Base-by-base conservation (phyloP, 176 grass and related monocot species). In the Carex scoparia region DNA sequence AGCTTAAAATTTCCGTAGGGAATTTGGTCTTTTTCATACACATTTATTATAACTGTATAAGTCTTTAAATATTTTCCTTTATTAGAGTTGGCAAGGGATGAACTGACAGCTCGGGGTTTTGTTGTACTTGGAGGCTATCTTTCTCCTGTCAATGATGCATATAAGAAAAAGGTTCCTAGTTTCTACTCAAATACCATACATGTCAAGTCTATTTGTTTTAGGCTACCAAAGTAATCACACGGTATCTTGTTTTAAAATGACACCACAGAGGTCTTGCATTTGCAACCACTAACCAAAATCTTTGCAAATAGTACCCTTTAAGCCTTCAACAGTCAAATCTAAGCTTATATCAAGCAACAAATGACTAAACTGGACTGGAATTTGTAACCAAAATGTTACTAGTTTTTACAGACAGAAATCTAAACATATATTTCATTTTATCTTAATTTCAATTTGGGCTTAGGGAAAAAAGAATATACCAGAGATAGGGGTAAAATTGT, bases 111-210 rank as follows among this genome's bases (percentile, higher is more conserved):
- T 86, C 79, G 70, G 86, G 93, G 89, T 40, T 94, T 87, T 73
- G 35, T 42, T 40, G 91, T 98, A 5, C 16, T 93, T 28, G 91
- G 77, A 80, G 95, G 89, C 3, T 95, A 98, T 73, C 87, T 98
- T 88, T 98, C 95, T 48, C 95, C 95, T 10, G 95, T 91, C 73
- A 98, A 93, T 53, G 95, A 98, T 31, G 93, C 93, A 15, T 98
- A 95, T 37, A 93, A 89, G 75, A 98, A 98, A 88, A 94, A 92
- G 91, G 95, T 98, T 77, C 40, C 11, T 57, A 1, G 1, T 18
- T 0, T 53, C 28, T 44, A 30, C 59, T 38, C 37, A 38, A 61
- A 12, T 11, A 10, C n/a, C 18, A 67, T 57, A 10, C 6, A 4
- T 27, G 2, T 30, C 28, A 51, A 51, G 6, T 58, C 7, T 77